Evolutionary conservation across 192 early-diverging fungal species (phyloP).

Genomic region (Coemansia sp.): DNA sequence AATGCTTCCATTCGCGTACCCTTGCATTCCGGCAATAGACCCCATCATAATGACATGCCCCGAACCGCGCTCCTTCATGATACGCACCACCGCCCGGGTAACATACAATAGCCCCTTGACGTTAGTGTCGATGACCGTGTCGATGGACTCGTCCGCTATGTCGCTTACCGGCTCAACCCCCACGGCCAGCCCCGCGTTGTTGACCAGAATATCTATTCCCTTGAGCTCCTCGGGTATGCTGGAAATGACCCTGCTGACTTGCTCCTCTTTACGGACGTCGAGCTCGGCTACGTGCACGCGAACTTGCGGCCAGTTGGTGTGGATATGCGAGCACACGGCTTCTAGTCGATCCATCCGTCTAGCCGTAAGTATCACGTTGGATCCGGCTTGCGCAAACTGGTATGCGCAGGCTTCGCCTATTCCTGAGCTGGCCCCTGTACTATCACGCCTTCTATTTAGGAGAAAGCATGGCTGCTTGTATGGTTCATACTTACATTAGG

Average conservation of each 20-base stretch:
- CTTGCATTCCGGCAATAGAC: slow-evolving; percentile 64
- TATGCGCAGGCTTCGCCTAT: slow-evolving; percentile 53
- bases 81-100: slow-evolving; percentile 72
- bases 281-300: slow-evolving; percentile 62
- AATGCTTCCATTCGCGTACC: slow-evolving; percentile 70
- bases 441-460: slow-evolving; percentile 2
- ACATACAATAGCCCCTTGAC: slow-evolving; percentile 84
- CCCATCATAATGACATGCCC: slow-evolving; percentile 88
- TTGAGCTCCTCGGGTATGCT: slow-evolving; percentile 50
- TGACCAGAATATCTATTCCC: slow-evolving; percentile 81
- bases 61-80: slow-evolving; percentile 61
- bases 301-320: slow-evolving; percentile 48
- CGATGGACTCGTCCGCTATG: slow-evolving; percentile 60
- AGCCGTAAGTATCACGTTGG: slow-evolving; percentile 59
- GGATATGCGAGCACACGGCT: slow-evolving; percentile 55
- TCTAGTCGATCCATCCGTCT: slow-evolving; percentile 66
- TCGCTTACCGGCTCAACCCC: slow-evolving; percentile 69
- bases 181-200: slow-evolving; percentile 84
- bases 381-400: slow-evolving; percentile 46
- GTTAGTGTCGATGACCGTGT: slow-evolving; percentile 87
- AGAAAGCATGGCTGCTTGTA: not conserved
- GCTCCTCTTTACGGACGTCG: slow-evolving; percentile 65
- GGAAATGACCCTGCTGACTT: slow-evolving; percentile 51
- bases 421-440: slow-evolving; percentile 54
- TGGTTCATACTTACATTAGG: slow-evolving; percentile 23